These are phyloP conservation scores for Cytospora leucostoma DNA, from an alignment of 2,329 filamentous ascomycete genomes.

Conservation along the genomic window DNA sequence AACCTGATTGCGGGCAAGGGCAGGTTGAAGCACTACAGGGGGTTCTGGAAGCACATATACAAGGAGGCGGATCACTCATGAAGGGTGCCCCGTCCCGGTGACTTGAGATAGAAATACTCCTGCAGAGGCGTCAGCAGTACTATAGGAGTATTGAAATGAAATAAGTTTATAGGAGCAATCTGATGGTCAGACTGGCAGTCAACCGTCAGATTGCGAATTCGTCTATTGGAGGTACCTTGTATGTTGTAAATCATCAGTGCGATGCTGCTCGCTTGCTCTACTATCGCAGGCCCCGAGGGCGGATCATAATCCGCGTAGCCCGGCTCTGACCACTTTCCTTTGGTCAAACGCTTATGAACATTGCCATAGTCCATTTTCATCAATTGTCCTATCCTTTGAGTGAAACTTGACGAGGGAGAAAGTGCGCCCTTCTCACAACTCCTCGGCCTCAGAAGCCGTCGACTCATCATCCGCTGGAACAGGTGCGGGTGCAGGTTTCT, in stretches of 20 bases:
- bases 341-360: neutral
- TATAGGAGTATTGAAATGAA: neutral
- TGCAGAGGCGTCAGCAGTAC: neutral
- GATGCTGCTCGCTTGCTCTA: neutral
- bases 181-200: neutral
- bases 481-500: constrained; percentile 5
- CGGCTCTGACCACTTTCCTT: neutral
- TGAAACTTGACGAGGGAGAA: neutral
- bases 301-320: neutral
- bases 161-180: neutral
- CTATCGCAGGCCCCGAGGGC: neutral
- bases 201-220: neutral
- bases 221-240: neutral
- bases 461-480: constrained; percentile 19
- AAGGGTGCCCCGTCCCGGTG: neutral
- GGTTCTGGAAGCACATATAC: constrained; percentile 59
- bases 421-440: neutral
- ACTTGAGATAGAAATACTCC: neutral
- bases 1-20: constrained; percentile 57
- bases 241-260: neutral
- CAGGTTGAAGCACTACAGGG: constrained; percentile 61
- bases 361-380: neutral
- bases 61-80: constrained; percentile 46
- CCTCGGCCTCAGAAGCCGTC: constrained; percentile 22
- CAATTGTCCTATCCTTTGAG: neutral